Base-by-base conservation (phyloP, 441 rosid species). In the Corymbia calophylla region DNA sequence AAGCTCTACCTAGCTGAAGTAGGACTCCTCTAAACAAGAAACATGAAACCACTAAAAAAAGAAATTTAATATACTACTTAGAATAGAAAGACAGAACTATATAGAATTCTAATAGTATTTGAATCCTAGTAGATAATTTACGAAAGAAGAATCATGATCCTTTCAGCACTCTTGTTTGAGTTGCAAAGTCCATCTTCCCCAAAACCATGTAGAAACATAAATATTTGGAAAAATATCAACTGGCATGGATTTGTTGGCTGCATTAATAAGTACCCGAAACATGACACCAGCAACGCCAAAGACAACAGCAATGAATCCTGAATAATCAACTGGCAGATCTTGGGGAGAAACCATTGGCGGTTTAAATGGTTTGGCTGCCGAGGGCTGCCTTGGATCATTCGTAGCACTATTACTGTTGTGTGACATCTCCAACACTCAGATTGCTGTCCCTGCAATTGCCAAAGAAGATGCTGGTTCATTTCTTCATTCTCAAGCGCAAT, bases 341-440 rank as follows among this genome's bases (percentile, higher is more conserved):
- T 97, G 96, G 73, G 97, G 93, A 27, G 95, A 88, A 55, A 95
- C 95, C 85, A 92, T 87, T 53, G 91, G 91, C 3, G 95, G 88
- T 68, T 91, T 93, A 92, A 92, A 97, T 15, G 97, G 97, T 89
- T 93, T 97, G 87, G 95, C 99, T 90, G 98, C 92, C 73, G 92
- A 94, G n/a, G 98, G 99, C 92, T 94, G 97, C 60, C 99, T 96
- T 56, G 99, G 99, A 94, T 97, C 99, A 92, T 94, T 97, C 80
- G 90, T 60, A 29, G 58, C 39, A 13, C 93, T 92, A 94, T 92
- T 66, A 96, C 82, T 53, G 94, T 90, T 88, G 58, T 90, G 89
- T 16, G 91, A 90, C 91, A 90, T 90, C 39, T 89, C 87, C 66
- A 9, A 17, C 66, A 21, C 70, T 77, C 62, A 31, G 21, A 14